These are phyloP conservation scores for Carex kokanica DNA, from an alignment of 176 grass and related monocot genomes.

Conservation along the genomic window DNA sequence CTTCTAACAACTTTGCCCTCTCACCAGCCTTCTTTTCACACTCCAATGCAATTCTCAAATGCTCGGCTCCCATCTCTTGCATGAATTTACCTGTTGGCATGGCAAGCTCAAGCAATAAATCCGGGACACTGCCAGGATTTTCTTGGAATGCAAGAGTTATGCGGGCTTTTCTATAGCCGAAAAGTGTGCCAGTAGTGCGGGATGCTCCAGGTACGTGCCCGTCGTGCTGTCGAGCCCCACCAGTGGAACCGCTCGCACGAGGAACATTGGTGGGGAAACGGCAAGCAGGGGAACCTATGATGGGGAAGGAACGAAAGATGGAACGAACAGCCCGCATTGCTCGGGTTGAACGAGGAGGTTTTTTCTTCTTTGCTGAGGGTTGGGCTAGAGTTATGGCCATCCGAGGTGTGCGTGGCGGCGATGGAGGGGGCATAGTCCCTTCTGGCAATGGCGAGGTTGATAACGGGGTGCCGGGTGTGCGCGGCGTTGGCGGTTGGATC, in stretches of 20 bases:
- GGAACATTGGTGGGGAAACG: constrained; percentile 49
- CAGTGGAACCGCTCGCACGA: constrained; percentile 29
- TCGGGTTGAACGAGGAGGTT: constrained; percentile 37
- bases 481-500: constrained; percentile 40
- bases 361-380: constrained; percentile 49
- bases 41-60: constrained; percentile 77
- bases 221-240: constrained; percentile 30
- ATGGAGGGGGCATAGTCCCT: constrained; percentile 22
- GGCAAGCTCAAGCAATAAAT: constrained; percentile 85
- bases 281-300: constrained; percentile 62
- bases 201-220: constrained; percentile 63
- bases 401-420: constrained; percentile 41
- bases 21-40: constrained; percentile 74
- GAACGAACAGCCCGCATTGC: constrained; percentile 71
- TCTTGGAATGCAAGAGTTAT: constrained; percentile 89
- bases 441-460: not conserved
- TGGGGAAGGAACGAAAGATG: constrained; percentile 77
- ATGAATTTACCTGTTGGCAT: constrained; percentile 83
- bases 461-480: constrained; percentile 31
- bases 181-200: constrained; percentile 77
- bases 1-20: constrained; percentile 54
- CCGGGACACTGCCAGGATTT: constrained; percentile 68
- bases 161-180: constrained; percentile 70
- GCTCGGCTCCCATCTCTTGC: constrained; percentile 94
- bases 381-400: constrained; percentile 61